These are phyloP conservation scores for Pichia membranifaciens DNA, from an alignment of 805 yeast genomes.

Conservation along the genomic window DNA sequence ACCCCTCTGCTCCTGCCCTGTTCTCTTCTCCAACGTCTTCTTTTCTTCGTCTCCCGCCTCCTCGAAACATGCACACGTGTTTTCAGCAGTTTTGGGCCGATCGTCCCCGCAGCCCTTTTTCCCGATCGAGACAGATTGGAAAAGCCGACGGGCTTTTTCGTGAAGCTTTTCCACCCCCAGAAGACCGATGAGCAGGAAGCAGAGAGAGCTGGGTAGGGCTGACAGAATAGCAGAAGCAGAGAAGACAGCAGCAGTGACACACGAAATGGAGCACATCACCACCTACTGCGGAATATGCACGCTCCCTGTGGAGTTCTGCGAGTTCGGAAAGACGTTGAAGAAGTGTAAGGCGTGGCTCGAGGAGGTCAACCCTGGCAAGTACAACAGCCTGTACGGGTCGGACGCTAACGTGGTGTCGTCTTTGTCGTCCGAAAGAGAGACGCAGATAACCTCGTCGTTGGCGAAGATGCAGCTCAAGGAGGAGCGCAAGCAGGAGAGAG, in stretches of 20 bases:
- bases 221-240: no score
- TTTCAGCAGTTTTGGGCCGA: no score
- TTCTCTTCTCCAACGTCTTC: no score
- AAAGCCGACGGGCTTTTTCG: no score
- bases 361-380: conserved; percentile 52
- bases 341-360: conserved; percentile 82
- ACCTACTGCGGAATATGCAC: conserved; percentile 75
- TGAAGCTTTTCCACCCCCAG: no score
- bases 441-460: conserved; percentile 72
- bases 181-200: no score
- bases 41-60: no score
- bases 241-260: neutral
- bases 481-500: conserved; percentile 80
- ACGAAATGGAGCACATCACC: conserved; percentile 23
- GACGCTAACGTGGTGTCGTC: conserved; percentile 51
- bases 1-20: neutral
- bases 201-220: no score
- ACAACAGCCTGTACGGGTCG: conserved; percentile 52
- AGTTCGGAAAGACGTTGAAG: conserved; percentile 75
- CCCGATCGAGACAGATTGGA: no score
- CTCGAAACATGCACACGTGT: no score
- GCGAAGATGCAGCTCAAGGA: conserved; percentile 83
- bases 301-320: conserved; percentile 89
- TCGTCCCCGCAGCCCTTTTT: no score
- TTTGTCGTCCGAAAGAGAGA: conserved; percentile 70